Evolutionary conservation across 345 rosid genomes (phyloP).

Genomic region (Bretschneidera sinensis): DNA sequence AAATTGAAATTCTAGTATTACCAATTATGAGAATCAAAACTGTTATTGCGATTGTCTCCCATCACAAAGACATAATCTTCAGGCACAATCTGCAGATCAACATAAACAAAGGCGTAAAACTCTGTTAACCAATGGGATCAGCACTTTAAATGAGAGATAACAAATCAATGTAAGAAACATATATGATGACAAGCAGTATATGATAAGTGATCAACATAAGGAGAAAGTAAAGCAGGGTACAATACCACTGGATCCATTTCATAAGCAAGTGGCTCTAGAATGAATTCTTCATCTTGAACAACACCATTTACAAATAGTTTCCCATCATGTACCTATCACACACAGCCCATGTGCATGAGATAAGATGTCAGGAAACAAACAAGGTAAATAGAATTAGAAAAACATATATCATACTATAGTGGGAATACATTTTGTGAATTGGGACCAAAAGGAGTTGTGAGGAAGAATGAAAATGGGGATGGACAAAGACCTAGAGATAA

Average conservation of each 20-base stretch:
- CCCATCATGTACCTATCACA: constrained; percentile 59
- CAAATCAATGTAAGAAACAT: neutral
- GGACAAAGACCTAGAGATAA: constrained; percentile 14
- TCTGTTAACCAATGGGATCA: neutral
- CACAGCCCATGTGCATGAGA: neutral
- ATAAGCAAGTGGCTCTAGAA: constrained; percentile 68
- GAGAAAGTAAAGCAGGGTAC: no score
- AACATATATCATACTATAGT: no score
- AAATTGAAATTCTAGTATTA: constrained; percentile 20
- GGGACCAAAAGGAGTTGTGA: neutral
- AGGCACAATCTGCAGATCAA: constrained; percentile 61
- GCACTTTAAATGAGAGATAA: neutral
- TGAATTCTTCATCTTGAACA: constrained; percentile 57
- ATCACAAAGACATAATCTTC: constrained; percentile 80
- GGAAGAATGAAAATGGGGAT: neutral
- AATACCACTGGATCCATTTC: constrained; percentile 68
- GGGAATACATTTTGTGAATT: neutral
- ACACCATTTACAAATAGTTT: constrained; percentile 66
- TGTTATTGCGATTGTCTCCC: constrained; percentile 94
- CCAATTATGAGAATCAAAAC: constrained; percentile 92
- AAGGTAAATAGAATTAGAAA: neutral
- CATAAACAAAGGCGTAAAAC: neutral
- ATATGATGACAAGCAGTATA: neutral
- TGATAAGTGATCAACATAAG: neutral
- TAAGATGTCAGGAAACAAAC: neutral